phyloP scores from a whole-genome alignment of 805 yeast species.

The Sugiyamaella lignohabitans region DNA sequence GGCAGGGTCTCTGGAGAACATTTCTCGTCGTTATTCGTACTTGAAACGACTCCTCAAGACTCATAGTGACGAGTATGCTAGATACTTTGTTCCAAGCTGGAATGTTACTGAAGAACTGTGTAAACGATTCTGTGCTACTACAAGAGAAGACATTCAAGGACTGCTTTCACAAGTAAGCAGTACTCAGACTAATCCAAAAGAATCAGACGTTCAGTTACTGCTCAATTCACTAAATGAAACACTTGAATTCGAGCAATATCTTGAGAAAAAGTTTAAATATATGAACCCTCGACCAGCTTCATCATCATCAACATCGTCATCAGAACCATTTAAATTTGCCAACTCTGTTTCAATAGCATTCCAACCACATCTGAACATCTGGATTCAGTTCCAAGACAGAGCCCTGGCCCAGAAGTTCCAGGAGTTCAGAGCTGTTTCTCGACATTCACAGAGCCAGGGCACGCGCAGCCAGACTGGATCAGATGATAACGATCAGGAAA shows the following conservation, averaged over 20 bases:
- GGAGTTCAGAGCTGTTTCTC: constrained; percentile 41
- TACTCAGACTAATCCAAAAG: constrained; percentile 3
- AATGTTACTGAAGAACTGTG: constrained; percentile 57
- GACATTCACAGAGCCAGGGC: constrained; percentile 27
- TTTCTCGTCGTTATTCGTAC: constrained; percentile 73
- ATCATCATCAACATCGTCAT: neutral
- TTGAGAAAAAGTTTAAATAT: constrained; percentile 50
- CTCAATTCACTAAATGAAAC: constrained; percentile 68
- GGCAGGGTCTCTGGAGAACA: constrained; percentile 89
- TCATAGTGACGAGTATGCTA: constrained; percentile 46
- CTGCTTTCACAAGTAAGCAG: constrained; percentile 32
- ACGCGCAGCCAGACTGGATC: constrained; percentile 25
- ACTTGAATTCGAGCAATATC: constrained; percentile 71
- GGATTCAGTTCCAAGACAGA: constrained; percentile 82
- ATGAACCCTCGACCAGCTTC: too few species aligned
- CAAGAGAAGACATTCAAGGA: constrained; percentile 58
- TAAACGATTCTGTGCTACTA: constrained; percentile 55
- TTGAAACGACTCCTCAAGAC: constrained; percentile 63
- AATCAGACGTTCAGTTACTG: constrained; percentile 55
- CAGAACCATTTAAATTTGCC: constrained; percentile 27
- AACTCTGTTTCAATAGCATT: constrained; percentile 56
- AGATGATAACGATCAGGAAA: constrained; percentile 25
- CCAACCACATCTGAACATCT: constrained; percentile 75
- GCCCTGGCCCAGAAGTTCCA: constrained; percentile 53
- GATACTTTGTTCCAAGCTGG: constrained; percentile 69